phyloP scores from a whole-genome alignment of 495 filamentous ascomycete species.

The Hamigera avellanea region DNA sequence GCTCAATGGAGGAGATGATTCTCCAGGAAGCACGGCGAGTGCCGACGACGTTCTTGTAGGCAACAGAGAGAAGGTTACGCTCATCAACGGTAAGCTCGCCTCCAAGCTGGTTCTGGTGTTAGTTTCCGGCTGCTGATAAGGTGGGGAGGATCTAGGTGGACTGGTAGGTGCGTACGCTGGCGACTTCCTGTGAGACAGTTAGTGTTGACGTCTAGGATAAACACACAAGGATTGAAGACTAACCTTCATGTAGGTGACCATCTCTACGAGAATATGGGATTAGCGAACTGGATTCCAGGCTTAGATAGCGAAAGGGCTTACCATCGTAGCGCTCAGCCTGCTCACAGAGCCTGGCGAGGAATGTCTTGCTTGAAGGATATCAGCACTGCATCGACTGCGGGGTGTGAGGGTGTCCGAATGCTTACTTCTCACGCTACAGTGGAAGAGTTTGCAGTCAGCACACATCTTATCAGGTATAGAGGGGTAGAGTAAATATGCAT shows the following conservation, averaged over 20 bases:
- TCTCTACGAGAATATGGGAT: slow-evolving; percentile 47
- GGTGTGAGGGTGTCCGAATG: slow-evolving; percentile 9
- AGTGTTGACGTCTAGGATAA: slow-evolving; percentile 10
- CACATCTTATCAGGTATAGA: slow-evolving; percentile 3
- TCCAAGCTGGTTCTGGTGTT: slow-evolving; percentile 52
- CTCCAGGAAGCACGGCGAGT: slow-evolving; percentile 98
- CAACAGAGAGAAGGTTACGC: slow-evolving; percentile 96
- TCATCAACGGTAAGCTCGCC: slow-evolving; percentile 91
- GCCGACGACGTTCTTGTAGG: slow-evolving; percentile 99
- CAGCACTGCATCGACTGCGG: slow-evolving; percentile 13
- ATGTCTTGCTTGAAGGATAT: slow-evolving; percentile 80
- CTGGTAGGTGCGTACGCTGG: slow-evolving; percentile 56
- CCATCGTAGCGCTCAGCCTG: slow-evolving; percentile 99
- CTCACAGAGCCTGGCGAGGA: slow-evolving; percentile 99
- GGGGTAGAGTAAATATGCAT: slow-evolving; percentile 13
- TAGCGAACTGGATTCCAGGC: slow-evolving; percentile 7
- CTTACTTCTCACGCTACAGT: slow-evolving; percentile 77
- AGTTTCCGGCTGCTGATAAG: slow-evolving; percentile 10
- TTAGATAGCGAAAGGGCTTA: slow-evolving; percentile 27
- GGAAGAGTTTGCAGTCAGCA: slow-evolving; percentile 10
- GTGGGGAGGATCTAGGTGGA: slow-evolving; percentile 1
- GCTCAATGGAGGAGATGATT: slow-evolving; percentile 99
- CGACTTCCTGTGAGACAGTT: slow-evolving; percentile 64
- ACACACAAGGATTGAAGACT: slow-evolving; percentile 16
- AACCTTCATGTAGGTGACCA: slow-evolving; percentile 99